Evolutionary conservation across 306 rosid genomes (phyloP), one percentile per base, ranked within the genome.

Genomic region (Styphnolobium japonicum): DNA sequence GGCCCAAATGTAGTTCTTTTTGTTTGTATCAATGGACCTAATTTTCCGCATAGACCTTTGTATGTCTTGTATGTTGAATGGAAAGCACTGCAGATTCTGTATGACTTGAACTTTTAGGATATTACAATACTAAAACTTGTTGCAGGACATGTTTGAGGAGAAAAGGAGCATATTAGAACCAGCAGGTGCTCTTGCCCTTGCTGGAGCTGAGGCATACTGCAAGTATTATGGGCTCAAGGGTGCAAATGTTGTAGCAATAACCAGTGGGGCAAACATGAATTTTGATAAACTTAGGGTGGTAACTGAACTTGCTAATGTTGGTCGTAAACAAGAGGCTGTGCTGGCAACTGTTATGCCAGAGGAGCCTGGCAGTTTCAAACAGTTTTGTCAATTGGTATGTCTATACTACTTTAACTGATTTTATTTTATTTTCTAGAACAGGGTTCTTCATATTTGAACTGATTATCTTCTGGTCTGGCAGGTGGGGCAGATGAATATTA

Each of bases 151-250:
- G 99, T 96, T 93, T 80, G 97, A 93, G 89, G 99, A 96, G 88
- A 93, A 88, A 51, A 91, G 99, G 84, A 88, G 90, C 90, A 93
- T 96, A 65, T 78, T 96, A 76, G 99, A 96, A 88, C 99, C 99
- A 15, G 99, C 99, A 34, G 98, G 99, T 57, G 98, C 98, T 52
- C 98, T 96, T 76, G 71, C 99, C 75, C 97, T 96, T 73, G 98
- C 99, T 71, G 98, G 99, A 81, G 98, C 98, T 21, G 98, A 90
- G 88, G 98, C 99, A 83, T 96, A 96, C 89, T 93, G 99, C 89
- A 93, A 90, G 75, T 91, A 91, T 83, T 89, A 96, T 81, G 97
- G 98, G 25, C 40, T 93, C 72, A 89, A 85, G 85, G 99, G 98
- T 68, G 90, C 84, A 81, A 89, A 90, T 76, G 86, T 96, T 58